Base-by-base conservation (phyloP, 306 rosid genomes). In the Cicer arietinum region DNA sequence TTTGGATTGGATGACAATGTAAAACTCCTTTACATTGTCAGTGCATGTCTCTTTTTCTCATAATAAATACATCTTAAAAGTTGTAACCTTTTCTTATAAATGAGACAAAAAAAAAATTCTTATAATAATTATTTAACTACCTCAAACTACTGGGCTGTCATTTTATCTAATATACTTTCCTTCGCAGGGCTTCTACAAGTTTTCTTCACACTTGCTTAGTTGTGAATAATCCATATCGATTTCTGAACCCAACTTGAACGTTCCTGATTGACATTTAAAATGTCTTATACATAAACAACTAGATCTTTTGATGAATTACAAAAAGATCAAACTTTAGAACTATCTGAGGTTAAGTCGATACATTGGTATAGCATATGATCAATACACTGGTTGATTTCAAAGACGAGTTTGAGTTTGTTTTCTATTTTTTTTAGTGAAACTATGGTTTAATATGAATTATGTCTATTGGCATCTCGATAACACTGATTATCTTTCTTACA, bases 241-340 rank as follows among this genome's bases (percentile, higher is more conserved):
- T 44, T 44, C 53, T 58, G 45, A 69, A 20, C 69, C 62, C 53
- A 7, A 58, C 74, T 67, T 58, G 81, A 59, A 64, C 18, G 39
- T 77, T 50, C 47, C 45, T 59, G n/a, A 39, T 40, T 77, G 54
- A 22, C 37, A 6, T 69, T 60, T 50, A 42, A 70, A 52, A 46
- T 35, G 42, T 57, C 9, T 45, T 16, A 68, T 54, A 78, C 12
- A 59, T 12, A 50, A 22, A 6, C 65, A 60, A 48, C 40, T 40
- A 40, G n/a, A 41, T 35, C 37, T 77, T 10, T 46, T 40, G 53
- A 68, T 47, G 6, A 43, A 35, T 68, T n/a, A 45, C 68, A 45
- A 57, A 7, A 44, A 11, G 44, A 68, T 68, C 69, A 45, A 58
- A 12, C 69, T n/a, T 77, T 50, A 7, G 6, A 62, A 47, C 42